Percentiles rank a stretch among this genome's conserved stretches.
These are phyloP conservation scores for Phytophthora citrophthora DNA, from an alignment of 352 stramenopile genomes.

Conservation along the genomic window DNA sequence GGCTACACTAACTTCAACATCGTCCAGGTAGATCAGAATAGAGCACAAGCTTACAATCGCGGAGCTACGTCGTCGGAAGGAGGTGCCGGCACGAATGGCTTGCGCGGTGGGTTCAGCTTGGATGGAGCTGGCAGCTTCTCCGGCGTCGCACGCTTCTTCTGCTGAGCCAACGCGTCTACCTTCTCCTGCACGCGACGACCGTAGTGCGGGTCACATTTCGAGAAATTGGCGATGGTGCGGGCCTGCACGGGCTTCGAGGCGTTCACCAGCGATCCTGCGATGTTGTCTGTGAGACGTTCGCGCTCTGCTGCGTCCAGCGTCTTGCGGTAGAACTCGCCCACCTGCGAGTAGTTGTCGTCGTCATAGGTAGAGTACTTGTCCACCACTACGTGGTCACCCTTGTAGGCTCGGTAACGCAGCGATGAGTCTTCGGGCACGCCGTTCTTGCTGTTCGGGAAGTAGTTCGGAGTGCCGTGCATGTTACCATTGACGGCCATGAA, in stretches of 20 bases:
- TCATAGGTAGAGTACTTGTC: slow-evolving; percentile 81
- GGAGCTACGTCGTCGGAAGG: slow-evolving; percentile 58
- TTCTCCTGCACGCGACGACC: slow-evolving; percentile 82
- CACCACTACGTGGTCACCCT: slow-evolving; percentile 42
- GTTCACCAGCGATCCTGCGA: slow-evolving; percentile 83
- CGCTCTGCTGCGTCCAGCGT: slow-evolving; percentile 70
- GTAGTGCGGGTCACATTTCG: slow-evolving; percentile 87
- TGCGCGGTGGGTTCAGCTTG: slow-evolving; percentile 66
- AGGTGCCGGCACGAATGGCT: slow-evolving; percentile 54
- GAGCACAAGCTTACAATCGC: slow-evolving; percentile 44
- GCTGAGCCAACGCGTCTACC: slow-evolving; percentile 45
- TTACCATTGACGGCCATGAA: slow-evolving; percentile 85
- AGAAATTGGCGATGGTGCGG: slow-evolving; percentile 90
- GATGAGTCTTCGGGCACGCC: slow-evolving; percentile 46
- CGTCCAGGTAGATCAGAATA: not conserved
- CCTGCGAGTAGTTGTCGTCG: slow-evolving; percentile 92
- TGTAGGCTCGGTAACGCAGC: slow-evolving; percentile 42
- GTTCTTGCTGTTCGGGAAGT: slow-evolving; percentile 90
- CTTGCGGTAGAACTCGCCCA: slow-evolving; percentile 84
- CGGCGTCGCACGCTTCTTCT: slow-evolving; percentile 21
- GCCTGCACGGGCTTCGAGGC: slow-evolving; percentile 82
- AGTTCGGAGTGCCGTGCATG: slow-evolving; percentile 77
- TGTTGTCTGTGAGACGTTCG: slow-evolving; percentile 88
- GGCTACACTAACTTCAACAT: slow-evolving; percentile 34
- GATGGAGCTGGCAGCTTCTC: slow-evolving; percentile 34